Evolutionary conservation across 176 grass and related monocot genomes (phyloP), one percentile per base, ranked within the genome.

Genomic region (Avena eriantha): DNA sequence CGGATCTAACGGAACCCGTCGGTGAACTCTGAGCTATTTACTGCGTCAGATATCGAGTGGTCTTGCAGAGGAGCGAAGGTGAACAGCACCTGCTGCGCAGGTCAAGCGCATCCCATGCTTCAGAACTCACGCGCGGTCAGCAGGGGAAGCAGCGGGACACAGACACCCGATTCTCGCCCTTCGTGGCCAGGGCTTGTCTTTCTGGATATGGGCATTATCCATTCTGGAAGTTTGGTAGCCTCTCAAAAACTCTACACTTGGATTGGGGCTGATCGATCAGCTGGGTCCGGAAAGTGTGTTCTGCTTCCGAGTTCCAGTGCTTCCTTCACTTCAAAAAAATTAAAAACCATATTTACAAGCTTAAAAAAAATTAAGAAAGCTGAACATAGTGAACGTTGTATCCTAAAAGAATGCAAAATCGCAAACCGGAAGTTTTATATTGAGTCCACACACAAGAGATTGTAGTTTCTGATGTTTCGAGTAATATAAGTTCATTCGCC

Each of bases 151-250:
- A 55, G 82, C 8, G 33, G 31, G 76, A 48, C 70, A 43, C 64
- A 9, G 12, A 2, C 56, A 5, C 81, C 65, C 54, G 2, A 26
- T 77, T 39, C 45, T 77, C 43, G 8, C 34, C 13, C 34, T 56
- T 56, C 46, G 93, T 93, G 90, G 93, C 82, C 85, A 92, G 50
- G 84, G 78, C 81, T 86, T 90, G 86, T 68, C 91, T 82, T 81
- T 69, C 70, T 22, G 82, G 93, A 95, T 92, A 92, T 88, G 90
- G 90, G 73, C 77, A 95, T 86, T 95, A 95, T 95, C 93, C 83
- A 51, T 73, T 54, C 29, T 84, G 22, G 77, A 80, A 83, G 78
- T 88, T 85, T 83, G 39, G 54, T 47, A 43, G 83, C 90, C 93
- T 86, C 81, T 74, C 86, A 90, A 89, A 89, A 64, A 59, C 53